Conservation (phyloP, 129 eudicot species). For the Saposhnikovia divaricata region DNA sequence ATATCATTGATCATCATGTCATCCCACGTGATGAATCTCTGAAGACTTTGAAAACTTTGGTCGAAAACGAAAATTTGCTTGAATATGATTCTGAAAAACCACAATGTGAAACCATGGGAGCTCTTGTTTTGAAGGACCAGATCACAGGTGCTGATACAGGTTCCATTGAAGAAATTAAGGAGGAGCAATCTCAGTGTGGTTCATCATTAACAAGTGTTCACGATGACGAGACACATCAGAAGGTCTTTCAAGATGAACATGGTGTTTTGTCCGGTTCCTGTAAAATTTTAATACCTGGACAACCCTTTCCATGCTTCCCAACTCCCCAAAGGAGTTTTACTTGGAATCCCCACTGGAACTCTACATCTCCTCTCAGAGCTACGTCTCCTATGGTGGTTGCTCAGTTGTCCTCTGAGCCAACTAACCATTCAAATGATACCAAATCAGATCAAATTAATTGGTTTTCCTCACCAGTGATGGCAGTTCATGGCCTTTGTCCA, state of each 20-base stretch:
- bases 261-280: background rate
- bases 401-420: conserved; percentile 6
- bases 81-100: background rate
- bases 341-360: conserved; percentile 8
- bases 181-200: conserved; percentile 13
- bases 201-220: conserved; percentile 9
- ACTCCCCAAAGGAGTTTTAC: background rate
- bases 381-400: background rate
- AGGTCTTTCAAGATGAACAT: conserved; percentile 1
- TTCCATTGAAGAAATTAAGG: background rate
- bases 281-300: background rate
- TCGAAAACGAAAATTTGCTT: background rate
- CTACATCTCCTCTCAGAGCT: background rate
- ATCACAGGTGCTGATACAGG: background rate
- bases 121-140: background rate
- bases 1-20: background rate
- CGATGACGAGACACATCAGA: conserved; percentile 1
- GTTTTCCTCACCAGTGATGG: conserved; percentile 1
- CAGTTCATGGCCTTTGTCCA: background rate
- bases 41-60: background rate
- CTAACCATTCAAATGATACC: background rate
- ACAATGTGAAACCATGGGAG: background rate
- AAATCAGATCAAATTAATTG: background rate
- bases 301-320: background rate
- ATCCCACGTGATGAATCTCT: background rate